Evolutionary conservation across 1,284 basidiomycete species (phyloP), one percentile per base, ranked within the genome.

Genomic region (Naganishia cerealis): DNA sequence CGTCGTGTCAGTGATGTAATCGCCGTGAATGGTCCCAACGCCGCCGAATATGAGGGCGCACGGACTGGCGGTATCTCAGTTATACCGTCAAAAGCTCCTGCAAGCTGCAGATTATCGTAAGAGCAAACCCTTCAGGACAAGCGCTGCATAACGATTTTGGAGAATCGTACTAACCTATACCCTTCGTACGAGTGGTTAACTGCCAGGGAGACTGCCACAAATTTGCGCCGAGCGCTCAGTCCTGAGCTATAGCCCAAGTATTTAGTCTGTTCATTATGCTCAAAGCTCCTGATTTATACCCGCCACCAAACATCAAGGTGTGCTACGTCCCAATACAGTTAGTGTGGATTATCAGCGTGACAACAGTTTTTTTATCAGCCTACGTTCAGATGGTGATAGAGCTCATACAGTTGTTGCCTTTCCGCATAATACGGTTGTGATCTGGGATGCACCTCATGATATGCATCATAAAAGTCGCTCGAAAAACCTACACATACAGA

Each of bases 371-470:
- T 6, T 33, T 6, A 6, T 15, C 12, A 16, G 72, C 75, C 68
- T 66, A 79, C 79, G 57, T 94, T 94, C 70, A 94, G 81, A 76
- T 93, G 91, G 79, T 94, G 92, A 73, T 91, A 94, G 50, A 93
- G 81, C 79, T 92, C 87, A 75, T 94, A 94, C 36, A 93, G 80
- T 68, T 88, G 85, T 43, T 83, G 84, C 29, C 92, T 85, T 59
- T 89, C 80, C 29, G 85, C 84, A 74, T 92, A 91, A 74, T 92
- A 82, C 2, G 91, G 91, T 62, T 89, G 83, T 0, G 86, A 84
- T 74, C 87, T 88, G 0, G 90, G 90, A 52, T 85, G 82, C 67
- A 88, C 72, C 53, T 85, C 72, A 72, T 93, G 89, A 74, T 94
- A 94, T 33, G 85, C 85, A 29, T 84, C 82, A 76, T 87, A 92